Conservation (phyloP, 2,329 filamentous ascomycete genomes). For the Fusarium euwallaceae region DNA sequence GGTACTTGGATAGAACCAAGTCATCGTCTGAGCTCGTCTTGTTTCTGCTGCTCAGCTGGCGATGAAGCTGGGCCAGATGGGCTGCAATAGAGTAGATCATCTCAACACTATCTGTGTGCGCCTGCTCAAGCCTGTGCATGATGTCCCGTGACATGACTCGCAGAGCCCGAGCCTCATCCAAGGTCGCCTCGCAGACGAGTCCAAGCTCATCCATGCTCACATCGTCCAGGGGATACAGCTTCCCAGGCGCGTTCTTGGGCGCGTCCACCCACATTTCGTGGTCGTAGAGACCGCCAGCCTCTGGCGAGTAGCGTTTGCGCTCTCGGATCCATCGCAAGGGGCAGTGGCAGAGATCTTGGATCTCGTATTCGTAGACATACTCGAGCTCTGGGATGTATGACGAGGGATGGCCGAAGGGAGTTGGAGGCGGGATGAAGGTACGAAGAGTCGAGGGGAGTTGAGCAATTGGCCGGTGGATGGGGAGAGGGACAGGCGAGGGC, state of each 20-base stretch:
- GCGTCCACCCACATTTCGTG: background rate
- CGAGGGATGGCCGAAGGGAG: background rate
- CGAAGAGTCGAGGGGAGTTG: background rate
- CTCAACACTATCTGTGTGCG: background rate
- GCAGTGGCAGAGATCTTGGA: background rate
- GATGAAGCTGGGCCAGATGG: background rate
- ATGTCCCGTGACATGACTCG: background rate
- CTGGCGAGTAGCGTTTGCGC: background rate
- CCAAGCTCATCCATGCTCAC: background rate
- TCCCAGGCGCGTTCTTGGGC: background rate
- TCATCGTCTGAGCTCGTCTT: background rate
- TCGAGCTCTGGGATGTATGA: background rate
- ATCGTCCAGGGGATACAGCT: background rate
- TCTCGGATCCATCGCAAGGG: background rate
- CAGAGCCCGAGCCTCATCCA: background rate
- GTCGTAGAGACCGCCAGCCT: background rate
- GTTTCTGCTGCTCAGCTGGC: background rate
- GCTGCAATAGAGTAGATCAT: background rate
- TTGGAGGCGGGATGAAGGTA: background rate
- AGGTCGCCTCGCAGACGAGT: background rate
- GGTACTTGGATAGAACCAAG: background rate
- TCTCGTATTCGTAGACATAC: background rate
- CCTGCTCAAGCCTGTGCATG: background rate
- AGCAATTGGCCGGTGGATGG: background rate
- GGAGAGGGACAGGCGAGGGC: background rate